A percentile compares a stretch with the other conserved stretches of the same genome.
Conservation (phyloP, 2,329 filamentous ascomycete species). For the Harringtonia aguacate region DNA sequence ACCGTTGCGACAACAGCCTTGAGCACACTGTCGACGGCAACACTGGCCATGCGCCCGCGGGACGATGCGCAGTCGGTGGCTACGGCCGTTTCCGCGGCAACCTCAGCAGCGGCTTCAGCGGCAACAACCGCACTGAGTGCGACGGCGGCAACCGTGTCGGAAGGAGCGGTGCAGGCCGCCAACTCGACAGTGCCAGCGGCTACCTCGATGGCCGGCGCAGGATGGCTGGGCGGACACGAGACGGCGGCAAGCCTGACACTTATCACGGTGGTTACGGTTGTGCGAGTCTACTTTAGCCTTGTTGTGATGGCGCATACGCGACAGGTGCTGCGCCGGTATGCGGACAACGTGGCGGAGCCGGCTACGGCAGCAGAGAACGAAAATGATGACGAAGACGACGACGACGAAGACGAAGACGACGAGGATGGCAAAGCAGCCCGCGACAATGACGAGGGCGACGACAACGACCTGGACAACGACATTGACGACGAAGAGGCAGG, state of each 20-base stretch:
- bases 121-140: no score
- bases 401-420: slow-evolving; percentile 18
- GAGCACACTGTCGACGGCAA: neutral
- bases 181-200: slow-evolving; percentile 1
- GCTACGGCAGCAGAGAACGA: slow-evolving; percentile 26
- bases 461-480: slow-evolving; percentile 34
- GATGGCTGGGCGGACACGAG: slow-evolving; percentile 34
- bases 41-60: neutral
- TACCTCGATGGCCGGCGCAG: slow-evolving; percentile 9
- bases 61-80: neutral
- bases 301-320: slow-evolving; percentile 77
- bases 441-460: slow-evolving; percentile 31
- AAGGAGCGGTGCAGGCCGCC: neutral
- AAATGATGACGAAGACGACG: slow-evolving; percentile 16
- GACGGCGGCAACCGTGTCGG: neutral
- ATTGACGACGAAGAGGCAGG: slow-evolving; percentile 11
- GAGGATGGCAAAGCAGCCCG: neutral
- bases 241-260: slow-evolving; percentile 67
- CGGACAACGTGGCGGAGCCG: slow-evolving; percentile 25
- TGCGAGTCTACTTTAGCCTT: slow-evolving; percentile 75
- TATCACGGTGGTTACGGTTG: slow-evolving; percentile 60
- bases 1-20: neutral
- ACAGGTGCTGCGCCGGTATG: slow-evolving; percentile 61
- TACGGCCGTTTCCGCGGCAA: neutral
- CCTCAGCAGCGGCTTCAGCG: neutral